Conservation (phyloP, 1,284 basidiomycete species). For the Phylloboletellus chloephorus region DNA sequence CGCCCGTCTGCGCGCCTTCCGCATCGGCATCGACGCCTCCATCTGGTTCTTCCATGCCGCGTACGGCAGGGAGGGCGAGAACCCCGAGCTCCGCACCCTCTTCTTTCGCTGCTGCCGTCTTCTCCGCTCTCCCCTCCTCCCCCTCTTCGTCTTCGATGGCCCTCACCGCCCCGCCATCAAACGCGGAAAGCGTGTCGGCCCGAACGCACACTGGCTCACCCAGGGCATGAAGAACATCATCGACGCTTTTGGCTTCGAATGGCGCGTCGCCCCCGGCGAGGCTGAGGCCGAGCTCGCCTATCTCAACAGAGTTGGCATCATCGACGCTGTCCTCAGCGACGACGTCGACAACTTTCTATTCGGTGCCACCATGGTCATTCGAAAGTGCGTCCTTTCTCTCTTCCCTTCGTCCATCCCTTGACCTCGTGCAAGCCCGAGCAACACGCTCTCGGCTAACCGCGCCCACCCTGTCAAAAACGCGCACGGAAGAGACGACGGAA, state of each 20-base stretch:
- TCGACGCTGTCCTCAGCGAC: slow-evolving; percentile 90
- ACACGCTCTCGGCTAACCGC: slow-evolving; percentile 65
- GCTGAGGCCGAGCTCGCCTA: slow-evolving; percentile 95
- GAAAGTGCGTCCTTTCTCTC: slow-evolving; percentile 49
- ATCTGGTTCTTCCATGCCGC: slow-evolving; percentile 81
- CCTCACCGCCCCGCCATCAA: slow-evolving; percentile 80
- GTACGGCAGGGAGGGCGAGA: slow-evolving; percentile 71
- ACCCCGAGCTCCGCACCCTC: slow-evolving; percentile 68
- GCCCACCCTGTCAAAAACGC: slow-evolving; percentile 56
- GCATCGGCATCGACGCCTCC: slow-evolving; percentile 74
- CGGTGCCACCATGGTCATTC: slow-evolving; percentile 76
- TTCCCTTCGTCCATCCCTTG: slow-evolving; percentile 3
- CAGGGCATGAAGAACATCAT: slow-evolving; percentile 76
- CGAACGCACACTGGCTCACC: slow-evolving; percentile 58
- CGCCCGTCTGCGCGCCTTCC: slow-evolving; percentile 53
- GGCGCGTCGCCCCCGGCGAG: slow-evolving; percentile 86
- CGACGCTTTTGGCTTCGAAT: slow-evolving; percentile 85
- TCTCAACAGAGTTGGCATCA: slow-evolving; percentile 72
- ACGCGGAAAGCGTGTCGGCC: slow-evolving; percentile 67
- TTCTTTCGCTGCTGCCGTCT: slow-evolving; percentile 75
- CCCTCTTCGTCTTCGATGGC: slow-evolving; percentile 94
- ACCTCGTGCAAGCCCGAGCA: slow-evolving; percentile 52
- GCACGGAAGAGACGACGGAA: slow-evolving; percentile 65
- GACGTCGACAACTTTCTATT: slow-evolving; percentile 93
- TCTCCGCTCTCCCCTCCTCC: slow-evolving; percentile 73